Evolutionary conservation across 2,329 filamentous ascomycete species (phyloP), one percentile per base, ranked within the genome.

Genomic region (Teratosphaeria pseudoeucalypti): DNA sequence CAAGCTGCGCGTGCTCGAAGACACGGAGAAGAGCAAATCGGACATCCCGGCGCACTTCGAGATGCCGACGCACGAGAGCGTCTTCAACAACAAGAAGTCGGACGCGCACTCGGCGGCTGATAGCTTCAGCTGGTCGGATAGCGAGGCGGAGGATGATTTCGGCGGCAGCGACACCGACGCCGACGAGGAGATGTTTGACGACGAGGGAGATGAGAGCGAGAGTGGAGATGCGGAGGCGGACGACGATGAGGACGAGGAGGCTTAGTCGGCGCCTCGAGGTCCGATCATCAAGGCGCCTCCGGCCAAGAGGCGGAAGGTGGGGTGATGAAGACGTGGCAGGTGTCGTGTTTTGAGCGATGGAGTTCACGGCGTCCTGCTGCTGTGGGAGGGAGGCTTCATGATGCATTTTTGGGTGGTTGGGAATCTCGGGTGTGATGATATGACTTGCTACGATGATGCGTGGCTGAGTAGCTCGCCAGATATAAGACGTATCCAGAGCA

Each of bases 11-110:
- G 90, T 92, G 1, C 80, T 77, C 63, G 82, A 84, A 52, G 83
- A 90, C 34, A 87, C 94, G 4, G 85, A 88, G 64, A 78, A 77
- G 54, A 92, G 89, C 12, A 89, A 89, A 75, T 77, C 81, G 63
- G 89, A 95, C 69, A 90, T 96, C 2, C 92, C 94, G 0, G 76
- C 78, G 0, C 90, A 82, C 0, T 92, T 92, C 63, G 79, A 83
- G 58, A 92, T 97, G 87, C 94, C 94, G 0, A 90, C 87, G 0
- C 82, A 79, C 56, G 77, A 85, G 57, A 80, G 80, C 74, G 87
- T 70, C 74, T 90, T 75, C 66, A 76, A 75, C 68, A 16, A 56
- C 11, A 84, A 85, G 73, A 77, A 77, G 60, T 77, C 79, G 61
- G 73, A 71, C 57, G 75, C 78, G 60, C 56, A 71, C 71, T 47